These are phyloP conservation scores for Tritrichomonas musculus DNA, from an alignment of 208 protist species.

Conservation along the genomic window DNA sequence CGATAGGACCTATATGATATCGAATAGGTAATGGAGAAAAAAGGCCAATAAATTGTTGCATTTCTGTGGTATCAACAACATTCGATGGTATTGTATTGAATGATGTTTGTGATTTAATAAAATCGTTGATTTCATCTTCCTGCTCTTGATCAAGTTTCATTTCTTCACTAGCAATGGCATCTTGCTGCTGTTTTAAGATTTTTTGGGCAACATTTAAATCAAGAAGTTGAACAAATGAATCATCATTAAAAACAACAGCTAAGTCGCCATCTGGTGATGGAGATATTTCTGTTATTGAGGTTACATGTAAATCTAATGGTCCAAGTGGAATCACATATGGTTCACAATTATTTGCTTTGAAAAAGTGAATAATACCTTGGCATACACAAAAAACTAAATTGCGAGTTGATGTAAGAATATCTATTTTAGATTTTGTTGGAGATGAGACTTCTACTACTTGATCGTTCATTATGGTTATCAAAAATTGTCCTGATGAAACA, in stretches of 20 bases:
- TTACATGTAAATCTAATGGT: background rate
- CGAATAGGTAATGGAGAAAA: background rate
- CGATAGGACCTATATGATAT: background rate
- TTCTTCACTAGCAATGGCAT: background rate
- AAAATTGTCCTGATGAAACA: background rate
- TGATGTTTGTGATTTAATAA: background rate
- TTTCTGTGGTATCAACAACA: background rate
- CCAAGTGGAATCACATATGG: background rate
- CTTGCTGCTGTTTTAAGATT: background rate
- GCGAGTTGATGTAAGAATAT: background rate
- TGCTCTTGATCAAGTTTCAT: background rate
- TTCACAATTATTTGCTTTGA: background rate
- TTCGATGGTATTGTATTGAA: background rate
- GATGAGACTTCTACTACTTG: background rate
- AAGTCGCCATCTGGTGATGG: slow-evolving; percentile 23
- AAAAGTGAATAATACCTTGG: background rate
- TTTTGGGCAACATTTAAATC: background rate
- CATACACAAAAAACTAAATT: background rate
- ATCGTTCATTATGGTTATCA: background rate
- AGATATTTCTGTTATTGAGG: background rate
- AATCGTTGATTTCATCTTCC: background rate
- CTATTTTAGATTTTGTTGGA: background rate
- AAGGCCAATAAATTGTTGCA: background rate
- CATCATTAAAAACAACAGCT: background rate
- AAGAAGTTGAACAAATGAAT: background rate